Conservation (phyloP, 2,329 filamentous ascomycete genomes). For the Cryphonectria carpinicola region DNA sequence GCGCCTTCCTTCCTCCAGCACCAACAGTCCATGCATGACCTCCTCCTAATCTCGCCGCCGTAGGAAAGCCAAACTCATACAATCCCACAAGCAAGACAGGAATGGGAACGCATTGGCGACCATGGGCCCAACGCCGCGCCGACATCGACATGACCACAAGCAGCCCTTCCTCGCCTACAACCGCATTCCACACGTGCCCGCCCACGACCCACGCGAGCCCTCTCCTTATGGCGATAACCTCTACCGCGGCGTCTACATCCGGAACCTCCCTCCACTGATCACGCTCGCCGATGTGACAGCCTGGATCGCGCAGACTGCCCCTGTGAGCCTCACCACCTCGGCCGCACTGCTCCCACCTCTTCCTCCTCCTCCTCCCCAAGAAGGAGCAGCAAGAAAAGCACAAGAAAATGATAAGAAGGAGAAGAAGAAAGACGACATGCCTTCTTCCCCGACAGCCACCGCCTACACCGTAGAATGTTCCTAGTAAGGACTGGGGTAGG, state of each 20-base stretch:
- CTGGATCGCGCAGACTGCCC: not conserved
- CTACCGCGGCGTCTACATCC: not conserved
- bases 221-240: not conserved
- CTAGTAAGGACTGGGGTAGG: not conserved
- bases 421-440: no score
- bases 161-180: not conserved
- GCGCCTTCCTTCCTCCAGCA: no score
- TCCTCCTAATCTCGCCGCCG: not conserved
- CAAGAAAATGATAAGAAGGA: no score
- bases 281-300: not conserved
- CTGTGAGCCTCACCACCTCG: not conserved
- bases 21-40: no score
- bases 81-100: no score
- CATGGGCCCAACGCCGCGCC: not conserved
- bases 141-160: not conserved
- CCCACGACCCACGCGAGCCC: not conserved
- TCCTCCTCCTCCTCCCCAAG: no score
- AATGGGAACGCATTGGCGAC: not conserved
- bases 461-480: not conserved
- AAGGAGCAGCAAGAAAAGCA: no score
- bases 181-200: not conserved
- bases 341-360: not conserved
- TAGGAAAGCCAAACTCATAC: not conserved
- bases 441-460: not conserved
- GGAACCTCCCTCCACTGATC: not conserved